Evolutionary conservation across 768 basidiomycete genomes (phyloP), one percentile per base, ranked within the genome.

Genomic region (Tricholoma terreum): DNA sequence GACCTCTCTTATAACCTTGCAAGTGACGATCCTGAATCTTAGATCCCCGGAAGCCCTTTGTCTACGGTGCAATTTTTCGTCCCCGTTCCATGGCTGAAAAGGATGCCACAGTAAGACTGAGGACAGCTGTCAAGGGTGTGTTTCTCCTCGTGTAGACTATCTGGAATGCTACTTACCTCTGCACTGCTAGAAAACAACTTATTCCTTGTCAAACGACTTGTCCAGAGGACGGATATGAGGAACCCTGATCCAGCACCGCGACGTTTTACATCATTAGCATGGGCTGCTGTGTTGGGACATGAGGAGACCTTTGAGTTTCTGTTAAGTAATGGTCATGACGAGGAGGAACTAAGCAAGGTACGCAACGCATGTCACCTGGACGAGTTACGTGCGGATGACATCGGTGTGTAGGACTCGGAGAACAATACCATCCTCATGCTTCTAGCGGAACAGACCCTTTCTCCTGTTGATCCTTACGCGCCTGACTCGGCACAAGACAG

Each of bases 241-340:
- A 98, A 98, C 73, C 86, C 92, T 8, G 95, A 98, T 73, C 79
- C 87, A 10, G 81, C 80, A 14, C 75, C 84, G 21, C 83, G 82
- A 61, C 82, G 92, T 7, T 88, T 89, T 68, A 97, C 95, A 0
- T 94, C 91, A 11, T 72, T 98, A 8, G 92, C 93, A 4, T 98
- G 93, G 94, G 86, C 94, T 2, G 94, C 94, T 19, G 83, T 89
- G 0, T 82, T 92, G 36, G 93, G 91, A 0, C 86, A 92, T 59
- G 88, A 95, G 67, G 94, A 96, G 68, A 94, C 92, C 1, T 98
- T 96, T 63, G 94, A 97, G 66, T 97, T 88, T 73, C 77, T 98
- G 54, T 77, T 96, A 52, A 83, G 79, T 60, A 84, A 82, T 19
- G 93, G 93, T 31, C 95, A 97, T 69, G 95, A 98, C 69, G 94